Evolutionary conservation across 495 filamentous ascomycete genomes (phyloP).

Genomic region (Acidiella bohemica): DNA sequence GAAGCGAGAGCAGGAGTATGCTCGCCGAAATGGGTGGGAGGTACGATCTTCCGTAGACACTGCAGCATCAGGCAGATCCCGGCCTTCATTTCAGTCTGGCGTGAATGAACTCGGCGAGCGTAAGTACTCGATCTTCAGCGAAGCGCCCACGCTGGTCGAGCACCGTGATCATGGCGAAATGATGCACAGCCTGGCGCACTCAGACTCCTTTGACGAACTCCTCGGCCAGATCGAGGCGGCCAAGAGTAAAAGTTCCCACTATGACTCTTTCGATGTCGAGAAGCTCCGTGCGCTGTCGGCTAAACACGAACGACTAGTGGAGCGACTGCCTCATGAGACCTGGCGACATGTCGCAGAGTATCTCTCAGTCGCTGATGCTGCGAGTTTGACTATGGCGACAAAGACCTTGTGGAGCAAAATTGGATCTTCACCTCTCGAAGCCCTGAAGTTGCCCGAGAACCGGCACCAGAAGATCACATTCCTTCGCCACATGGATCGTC

Average conservation of each 20-base stretch:
- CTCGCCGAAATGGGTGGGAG: slow-evolving; percentile 1
- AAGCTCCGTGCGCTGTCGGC: background rate
- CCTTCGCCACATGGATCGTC: slow-evolving; percentile 33
- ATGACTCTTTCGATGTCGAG: slow-evolving; percentile 5
- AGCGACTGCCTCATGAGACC: slow-evolving; percentile 31
- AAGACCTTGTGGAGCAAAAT: slow-evolving; percentile 34
- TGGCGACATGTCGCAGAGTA: slow-evolving; percentile 34
- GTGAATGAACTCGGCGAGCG: slow-evolving; percentile 17
- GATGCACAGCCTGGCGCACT: slow-evolving; percentile 17
- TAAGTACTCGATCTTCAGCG: slow-evolving; percentile 9
- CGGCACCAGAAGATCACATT: slow-evolving; percentile 33
- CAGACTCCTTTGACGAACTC: slow-evolving; percentile 18
- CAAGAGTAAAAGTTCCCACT: slow-evolving; percentile 12
- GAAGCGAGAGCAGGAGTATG: slow-evolving; percentile 2
- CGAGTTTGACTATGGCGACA: slow-evolving; percentile 36
- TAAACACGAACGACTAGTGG: slow-evolving; percentile 29
- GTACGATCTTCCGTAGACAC: background rate
- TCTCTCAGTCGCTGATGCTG: slow-evolving; percentile 34
- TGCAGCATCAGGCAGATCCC: background rate
- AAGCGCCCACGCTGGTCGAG: slow-evolving; percentile 12
- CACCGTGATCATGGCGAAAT: slow-evolving; percentile 16
- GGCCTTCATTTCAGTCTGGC: too few species aligned
- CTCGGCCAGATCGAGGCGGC: slow-evolving; percentile 5
- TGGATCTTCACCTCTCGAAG: slow-evolving; percentile 25
- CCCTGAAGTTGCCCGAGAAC: slow-evolving; percentile 31